phyloP scores from a whole-genome alignment of 345 rosid genomes.

The Syzygium oleosum region DNA sequence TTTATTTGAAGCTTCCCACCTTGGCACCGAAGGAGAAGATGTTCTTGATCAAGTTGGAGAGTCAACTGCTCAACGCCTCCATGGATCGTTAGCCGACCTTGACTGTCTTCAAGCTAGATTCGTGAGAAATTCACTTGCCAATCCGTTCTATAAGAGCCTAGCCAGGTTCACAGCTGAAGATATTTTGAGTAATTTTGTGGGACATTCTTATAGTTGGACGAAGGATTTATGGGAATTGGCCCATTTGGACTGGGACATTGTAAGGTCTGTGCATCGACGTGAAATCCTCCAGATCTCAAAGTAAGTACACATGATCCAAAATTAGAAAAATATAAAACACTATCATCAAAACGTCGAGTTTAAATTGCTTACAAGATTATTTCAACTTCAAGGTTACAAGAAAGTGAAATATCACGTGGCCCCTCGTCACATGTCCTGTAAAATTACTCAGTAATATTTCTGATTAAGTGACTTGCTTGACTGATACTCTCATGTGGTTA shows the following conservation, averaged over 20 bases:
- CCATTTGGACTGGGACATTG: not conserved
- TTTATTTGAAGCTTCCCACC: slow-evolving; percentile 46
- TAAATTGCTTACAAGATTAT: too few species aligned
- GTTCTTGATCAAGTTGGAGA: slow-evolving; percentile 25
- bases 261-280: not conserved
- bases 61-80: not conserved
- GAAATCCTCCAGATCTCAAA: not conserved
- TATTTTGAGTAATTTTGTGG: not conserved
- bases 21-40: slow-evolving; percentile 36
- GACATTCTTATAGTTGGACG: not conserved
- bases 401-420: not conserved
- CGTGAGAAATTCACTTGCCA: not conserved
- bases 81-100: not conserved
- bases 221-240: not conserved
- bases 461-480: not conserved
- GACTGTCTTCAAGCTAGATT: not conserved
- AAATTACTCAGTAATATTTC: too few species aligned
- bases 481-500: not conserved
- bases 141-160: slow-evolving; percentile 3
- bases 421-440: not conserved
- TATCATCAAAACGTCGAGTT: too few species aligned
- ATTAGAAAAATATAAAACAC: too few species aligned
- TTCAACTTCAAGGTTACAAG: too few species aligned
- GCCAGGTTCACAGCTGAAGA: not conserved
- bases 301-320: not conserved